Base-by-base conservation (phyloP, 1,284 basidiomycete genomes). In the Porodaedalea pini region DNA sequence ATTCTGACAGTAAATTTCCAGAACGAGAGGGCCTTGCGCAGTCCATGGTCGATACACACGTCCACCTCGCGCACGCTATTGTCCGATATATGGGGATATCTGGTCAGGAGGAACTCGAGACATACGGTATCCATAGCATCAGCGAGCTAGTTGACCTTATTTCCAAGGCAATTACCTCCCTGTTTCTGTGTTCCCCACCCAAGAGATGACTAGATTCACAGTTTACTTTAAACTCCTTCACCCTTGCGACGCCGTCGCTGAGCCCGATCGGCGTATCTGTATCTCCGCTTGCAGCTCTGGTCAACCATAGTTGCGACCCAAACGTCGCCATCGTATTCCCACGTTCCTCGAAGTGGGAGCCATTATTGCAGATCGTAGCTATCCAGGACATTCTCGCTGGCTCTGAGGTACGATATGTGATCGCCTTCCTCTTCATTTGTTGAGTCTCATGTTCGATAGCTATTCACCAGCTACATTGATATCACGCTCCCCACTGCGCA, bases 241-340 rank as follows among this genome's bases (percentile, higher is more conserved):
- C 93, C 0, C 75, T 96, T 10, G 86, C 91, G 0, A 82, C 86
- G 0, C 83, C 89, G 0, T 78, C 86, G 2, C 73, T 96, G 7
- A 79, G 82, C 1, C 87, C 92, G 0, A 77, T 98, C 43, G 95
- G 95, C 13, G 83, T 88, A 1, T 83, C 86, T 29, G 78, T 95
- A 25, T 89, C 90, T 0, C 92, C 94, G 0, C 64, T 82, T 0
- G 75, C 87, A 8, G 93, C 94, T 0, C 77, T 98, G 31, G 79
- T 90, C 63, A 98, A 98, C 66, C 95, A 98, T 68, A 91, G 92
- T 0, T 98, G 95, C 67, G 79, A 82, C 21, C 94, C 95, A 0
- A 96, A 97, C 64, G 92, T 89, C 0, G 91, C 88, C 25, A 81
- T 95, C 27, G 92, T 98, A 1, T 98, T 95, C 68, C 94, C 95